phyloP scores from a whole-genome alignment of 2,329 filamentous ascomycete species.

The Botrytis paeoniae region DNA sequence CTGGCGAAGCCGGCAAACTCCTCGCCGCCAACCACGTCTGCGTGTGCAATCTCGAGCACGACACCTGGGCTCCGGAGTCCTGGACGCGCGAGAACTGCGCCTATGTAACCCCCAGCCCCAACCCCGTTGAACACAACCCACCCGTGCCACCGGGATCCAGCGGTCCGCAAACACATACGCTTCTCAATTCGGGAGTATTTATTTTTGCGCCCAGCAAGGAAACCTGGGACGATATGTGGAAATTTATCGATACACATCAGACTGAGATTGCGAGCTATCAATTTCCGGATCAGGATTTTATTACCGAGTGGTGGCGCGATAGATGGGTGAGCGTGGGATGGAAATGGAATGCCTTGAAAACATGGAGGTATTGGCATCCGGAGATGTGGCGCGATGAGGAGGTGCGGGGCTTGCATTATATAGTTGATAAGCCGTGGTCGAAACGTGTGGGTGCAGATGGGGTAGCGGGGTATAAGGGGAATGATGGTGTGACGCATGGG shows the following conservation, averaged over 20 bases:
- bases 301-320: constrained; percentile 51
- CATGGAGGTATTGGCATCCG: constrained; percentile 2
- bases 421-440: not conserved
- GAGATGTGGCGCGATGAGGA: constrained; percentile 40
- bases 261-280: constrained; percentile 39
- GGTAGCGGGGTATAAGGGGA: not conserved
- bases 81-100: constrained; percentile 59
- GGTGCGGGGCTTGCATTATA: not conserved
- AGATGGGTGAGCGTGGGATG: constrained; percentile 56
- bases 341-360: constrained; percentile 38
- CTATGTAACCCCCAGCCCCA: constrained; percentile 39
- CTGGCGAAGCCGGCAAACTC: not conserved
- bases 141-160: not conserved
- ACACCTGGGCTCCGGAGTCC: constrained; percentile 60
- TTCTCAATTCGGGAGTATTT: constrained; percentile 53
- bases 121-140: too few species aligned
- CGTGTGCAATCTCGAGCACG: constrained; percentile 73
- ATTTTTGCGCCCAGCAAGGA: constrained; percentile 48
- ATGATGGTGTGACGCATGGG: not conserved
- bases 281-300: constrained; percentile 57
- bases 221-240: constrained; percentile 38
- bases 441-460: not conserved
- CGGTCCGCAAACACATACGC: constrained; percentile 37
- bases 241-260: constrained; percentile 23
- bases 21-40: constrained; percentile 78